phyloP scores from a whole-genome alignment of 2,329 filamentous ascomycete species.

The Cytospora piceicola region DNA sequence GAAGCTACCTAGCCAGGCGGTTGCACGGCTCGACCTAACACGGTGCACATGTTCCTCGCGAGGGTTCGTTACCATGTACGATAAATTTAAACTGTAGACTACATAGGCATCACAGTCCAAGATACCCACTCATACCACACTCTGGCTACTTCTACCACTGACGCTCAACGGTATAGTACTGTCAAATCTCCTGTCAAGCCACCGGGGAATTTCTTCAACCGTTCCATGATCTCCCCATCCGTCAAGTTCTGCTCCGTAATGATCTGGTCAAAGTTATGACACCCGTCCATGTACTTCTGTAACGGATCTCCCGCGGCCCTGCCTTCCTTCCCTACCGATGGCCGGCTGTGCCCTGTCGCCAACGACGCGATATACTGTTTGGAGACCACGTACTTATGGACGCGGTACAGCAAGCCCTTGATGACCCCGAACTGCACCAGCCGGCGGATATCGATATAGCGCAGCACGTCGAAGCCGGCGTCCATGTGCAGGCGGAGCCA shows the following conservation, averaged over 20 bases:
- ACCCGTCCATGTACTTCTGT: conserved; percentile 72
- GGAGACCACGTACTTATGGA: conserved; percentile 86
- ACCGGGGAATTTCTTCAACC: conserved; percentile 60
- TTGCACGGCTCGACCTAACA: neutral
- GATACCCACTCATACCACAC: conserved; percentile 2
- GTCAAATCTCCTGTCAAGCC: conserved; percentile 57
- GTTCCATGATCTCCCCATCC: conserved; percentile 71
- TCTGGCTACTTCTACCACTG: neutral
- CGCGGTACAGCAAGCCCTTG: conserved; percentile 89
- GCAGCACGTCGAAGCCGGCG: conserved; percentile 65
- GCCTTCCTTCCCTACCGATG: conserved; percentile 29
- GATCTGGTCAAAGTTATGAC: conserved; percentile 80
- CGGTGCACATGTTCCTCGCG: neutral
- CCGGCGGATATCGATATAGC: conserved; percentile 82
- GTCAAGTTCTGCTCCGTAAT: conserved; percentile 74
- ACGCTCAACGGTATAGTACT: conserved; percentile 54
- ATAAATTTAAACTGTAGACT: conserved; percentile 13
- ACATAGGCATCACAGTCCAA: neutral
- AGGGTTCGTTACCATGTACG: conserved; percentile 33
- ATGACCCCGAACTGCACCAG: conserved; percentile 96
- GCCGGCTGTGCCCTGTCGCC: conserved; percentile 56
- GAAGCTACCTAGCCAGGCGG: neutral
- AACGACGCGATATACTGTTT: conserved; percentile 63
- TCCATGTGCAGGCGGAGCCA: conserved; percentile 81
- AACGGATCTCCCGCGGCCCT: conserved; percentile 54